Percentiles rank a stretch among this genome's conserved stretches.
Evolutionary conservation across 2,329 filamentous ascomycete species (phyloP).

Genomic region (Fusarium chuoi): DNA sequence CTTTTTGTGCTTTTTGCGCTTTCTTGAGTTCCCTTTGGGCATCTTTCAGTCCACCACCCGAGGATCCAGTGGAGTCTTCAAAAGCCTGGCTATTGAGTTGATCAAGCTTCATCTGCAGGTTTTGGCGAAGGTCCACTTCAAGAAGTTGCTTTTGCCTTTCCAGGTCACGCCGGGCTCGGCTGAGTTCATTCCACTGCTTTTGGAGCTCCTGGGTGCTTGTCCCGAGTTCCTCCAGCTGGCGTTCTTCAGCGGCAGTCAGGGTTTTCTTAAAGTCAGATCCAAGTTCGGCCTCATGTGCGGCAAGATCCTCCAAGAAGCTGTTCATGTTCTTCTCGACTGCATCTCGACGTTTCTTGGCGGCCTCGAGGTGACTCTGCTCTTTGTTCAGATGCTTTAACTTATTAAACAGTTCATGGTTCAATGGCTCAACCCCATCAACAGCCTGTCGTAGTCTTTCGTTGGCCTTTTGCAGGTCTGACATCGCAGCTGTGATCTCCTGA

Average conservation of each 20-base stretch:
- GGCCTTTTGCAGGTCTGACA: constrained; percentile 83
- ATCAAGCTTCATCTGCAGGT: constrained; percentile 86
- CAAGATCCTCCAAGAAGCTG: constrained; percentile 78
- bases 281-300: constrained; percentile 82
- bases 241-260: constrained; percentile 83
- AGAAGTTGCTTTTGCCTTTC: constrained; percentile 84
- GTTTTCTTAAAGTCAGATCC: constrained; percentile 92
- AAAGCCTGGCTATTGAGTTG: constrained; percentile 82
- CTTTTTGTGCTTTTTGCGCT: constrained; percentile 73
- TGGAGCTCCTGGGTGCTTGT: constrained; percentile 77
- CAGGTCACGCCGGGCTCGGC: constrained; percentile 77
- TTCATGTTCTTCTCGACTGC: constrained; percentile 80
- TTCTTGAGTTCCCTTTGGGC: constrained; percentile 84
- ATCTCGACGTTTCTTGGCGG: constrained; percentile 71
- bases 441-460: constrained; percentile 81
- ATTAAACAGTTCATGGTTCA: constrained; percentile 78
- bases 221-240: constrained; percentile 77
- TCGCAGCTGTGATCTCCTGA: constrained; percentile 88
- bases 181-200: constrained; percentile 79
- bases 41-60: constrained; percentile 76
- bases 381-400: constrained; percentile 81
- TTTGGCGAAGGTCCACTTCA: constrained; percentile 89
- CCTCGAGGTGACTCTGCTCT: constrained; percentile 77
- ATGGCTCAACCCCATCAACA: constrained; percentile 83
- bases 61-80: constrained; percentile 71